Conservation (phyloP, 148 eudicot genomes). For the Pharnaceum exiguum region DNA sequence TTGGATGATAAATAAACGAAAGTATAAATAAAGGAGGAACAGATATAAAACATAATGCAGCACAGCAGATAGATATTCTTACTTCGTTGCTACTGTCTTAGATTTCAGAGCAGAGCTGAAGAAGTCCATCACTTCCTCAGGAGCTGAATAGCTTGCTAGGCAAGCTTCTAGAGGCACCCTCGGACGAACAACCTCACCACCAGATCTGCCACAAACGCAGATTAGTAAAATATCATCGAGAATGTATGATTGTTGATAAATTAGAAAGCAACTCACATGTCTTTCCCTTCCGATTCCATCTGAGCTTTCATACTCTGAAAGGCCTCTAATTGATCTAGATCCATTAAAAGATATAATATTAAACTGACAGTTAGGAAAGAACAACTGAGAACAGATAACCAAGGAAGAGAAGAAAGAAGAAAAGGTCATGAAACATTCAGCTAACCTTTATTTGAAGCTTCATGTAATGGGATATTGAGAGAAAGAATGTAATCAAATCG, state of each 20-base stretch:
- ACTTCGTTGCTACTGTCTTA: slow-evolving; percentile 88
- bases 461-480: slow-evolving; percentile 72
- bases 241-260: slow-evolving; percentile 7
- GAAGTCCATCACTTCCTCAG: slow-evolving; percentile 90
- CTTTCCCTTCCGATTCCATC: slow-evolving; percentile 51
- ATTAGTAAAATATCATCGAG: slow-evolving; percentile 4
- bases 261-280: slow-evolving; percentile 46
- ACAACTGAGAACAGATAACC: background rate
- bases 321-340: slow-evolving; percentile 67
- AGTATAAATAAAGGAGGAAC: no score
- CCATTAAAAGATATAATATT: slow-evolving; percentile 13
- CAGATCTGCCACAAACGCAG: slow-evolving; percentile 36
- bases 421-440: background rate
- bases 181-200: slow-evolving; percentile 85
- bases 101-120: slow-evolving; percentile 80
- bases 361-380: background rate
- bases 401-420: background rate
- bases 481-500: slow-evolving; percentile 83
- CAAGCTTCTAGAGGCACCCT: slow-evolving; percentile 83
- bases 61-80: slow-evolving; percentile 20
- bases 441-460: slow-evolving; percentile 80
- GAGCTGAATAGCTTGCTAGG: slow-evolving; percentile 69
- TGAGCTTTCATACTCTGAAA: slow-evolving; percentile 58
- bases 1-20: no score
- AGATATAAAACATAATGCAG: background rate